phyloP scores from a whole-genome alignment of 2,329 filamentous ascomycete genomes.

The Pyricularia sp. region DNA sequence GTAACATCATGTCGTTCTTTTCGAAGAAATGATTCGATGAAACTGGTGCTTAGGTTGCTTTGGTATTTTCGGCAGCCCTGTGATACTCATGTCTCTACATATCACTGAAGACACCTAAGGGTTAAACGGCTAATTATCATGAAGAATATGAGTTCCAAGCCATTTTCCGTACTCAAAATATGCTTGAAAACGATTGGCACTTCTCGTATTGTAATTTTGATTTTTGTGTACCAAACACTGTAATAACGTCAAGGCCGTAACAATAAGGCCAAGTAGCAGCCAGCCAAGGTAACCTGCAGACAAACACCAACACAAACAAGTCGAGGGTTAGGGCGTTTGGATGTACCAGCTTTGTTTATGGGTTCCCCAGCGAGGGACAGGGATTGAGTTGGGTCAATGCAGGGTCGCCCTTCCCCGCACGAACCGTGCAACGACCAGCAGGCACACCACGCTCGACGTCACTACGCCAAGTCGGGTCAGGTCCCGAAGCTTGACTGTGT shows the following conservation, averaged over 20 bases:
- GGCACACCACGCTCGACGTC: background rate
- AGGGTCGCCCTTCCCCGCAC: background rate
- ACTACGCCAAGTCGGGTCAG: background rate
- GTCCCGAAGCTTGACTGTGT: background rate
- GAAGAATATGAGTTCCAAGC: background rate
- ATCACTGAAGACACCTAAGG: background rate
- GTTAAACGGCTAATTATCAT: background rate
- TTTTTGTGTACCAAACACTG: no score
- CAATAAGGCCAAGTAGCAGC: background rate
- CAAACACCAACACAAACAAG: background rate
- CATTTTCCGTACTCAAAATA: background rate
- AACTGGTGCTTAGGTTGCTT: background rate
- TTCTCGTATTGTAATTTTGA: background rate
- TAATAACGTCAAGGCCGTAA: background rate
- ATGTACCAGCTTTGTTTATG: background rate
- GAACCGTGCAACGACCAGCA: background rate
- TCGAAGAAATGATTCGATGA: conserved; percentile 50
- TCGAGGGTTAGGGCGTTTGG: background rate
- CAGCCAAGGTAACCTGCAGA: no score
- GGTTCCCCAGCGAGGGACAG: background rate
- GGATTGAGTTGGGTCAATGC: background rate
- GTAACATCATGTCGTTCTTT: conserved; percentile 90
- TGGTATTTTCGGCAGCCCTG: background rate
- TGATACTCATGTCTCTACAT: background rate
- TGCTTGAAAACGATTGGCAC: background rate